Percentiles rank a stretch among this genome's conserved stretches.
Evolutionary conservation across 2,329 filamentous ascomycete species (phyloP).

Genomic region (Hymenoscyphus occultus): DNA sequence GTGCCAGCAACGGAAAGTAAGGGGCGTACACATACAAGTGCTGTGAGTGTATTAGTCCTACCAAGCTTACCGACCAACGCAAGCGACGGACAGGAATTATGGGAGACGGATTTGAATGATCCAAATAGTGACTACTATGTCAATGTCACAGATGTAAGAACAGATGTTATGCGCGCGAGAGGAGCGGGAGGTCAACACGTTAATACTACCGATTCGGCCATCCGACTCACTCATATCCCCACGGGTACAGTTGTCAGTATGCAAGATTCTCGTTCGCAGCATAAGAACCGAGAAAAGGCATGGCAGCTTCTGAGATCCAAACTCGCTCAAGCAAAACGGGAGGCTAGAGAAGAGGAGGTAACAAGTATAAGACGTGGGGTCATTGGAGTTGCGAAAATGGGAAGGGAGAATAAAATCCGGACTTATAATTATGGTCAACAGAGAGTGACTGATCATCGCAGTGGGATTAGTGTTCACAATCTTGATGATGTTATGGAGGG

Average conservation of each 20-base stretch:
- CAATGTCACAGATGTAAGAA: conserved; percentile 74
- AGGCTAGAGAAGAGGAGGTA: conserved; percentile 80
- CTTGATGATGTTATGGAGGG: conserved; percentile 64
- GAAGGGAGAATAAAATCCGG: conserved; percentile 85
- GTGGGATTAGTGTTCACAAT: conserved; percentile 62
- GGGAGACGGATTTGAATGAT: conserved; percentile 67
- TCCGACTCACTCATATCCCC: conserved; percentile 86
- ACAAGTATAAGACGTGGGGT: conserved; percentile 72
- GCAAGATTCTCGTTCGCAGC: conserved; percentile 89
- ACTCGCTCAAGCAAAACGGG: conserved; percentile 74
- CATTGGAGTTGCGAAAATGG: conserved; percentile 76
- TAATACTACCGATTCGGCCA: conserved; percentile 95
- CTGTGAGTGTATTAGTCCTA: conserved; percentile 87
- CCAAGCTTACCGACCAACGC: conserved; percentile 69
- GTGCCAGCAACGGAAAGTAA: conserved; percentile 88
- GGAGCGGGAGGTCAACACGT: conserved; percentile 97
- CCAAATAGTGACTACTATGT: conserved; percentile 91
- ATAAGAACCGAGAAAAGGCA: conserved; percentile 81
- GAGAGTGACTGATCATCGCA: conserved; percentile 70
- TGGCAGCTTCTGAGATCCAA: conserved; percentile 82
- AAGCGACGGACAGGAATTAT: conserved; percentile 46
- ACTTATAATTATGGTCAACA: conserved; percentile 72
- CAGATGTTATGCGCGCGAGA: conserved; percentile 86
- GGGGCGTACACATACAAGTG: conserved; percentile 89
- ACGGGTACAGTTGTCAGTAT: conserved; percentile 85